phyloP scores from a whole-genome alignment of 345 rosid genomes.

The Brassica carinata region DNA sequence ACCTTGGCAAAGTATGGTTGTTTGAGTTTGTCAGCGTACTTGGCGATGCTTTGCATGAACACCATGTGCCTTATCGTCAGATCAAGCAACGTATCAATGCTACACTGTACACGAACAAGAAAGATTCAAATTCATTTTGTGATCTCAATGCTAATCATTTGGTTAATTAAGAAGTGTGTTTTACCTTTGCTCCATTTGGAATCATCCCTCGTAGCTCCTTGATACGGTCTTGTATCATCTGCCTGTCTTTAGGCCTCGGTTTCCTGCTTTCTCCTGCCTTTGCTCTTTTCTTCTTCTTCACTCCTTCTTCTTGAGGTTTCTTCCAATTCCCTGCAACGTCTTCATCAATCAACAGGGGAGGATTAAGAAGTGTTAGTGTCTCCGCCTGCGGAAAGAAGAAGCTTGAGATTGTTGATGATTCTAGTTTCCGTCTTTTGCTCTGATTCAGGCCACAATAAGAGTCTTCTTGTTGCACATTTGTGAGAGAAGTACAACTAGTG shows the following conservation, averaged over 20 bases:
- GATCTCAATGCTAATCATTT: background rate
- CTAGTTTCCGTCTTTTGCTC: constrained; percentile 55
- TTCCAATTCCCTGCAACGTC: constrained; percentile 45
- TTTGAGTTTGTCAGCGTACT: constrained; percentile 79
- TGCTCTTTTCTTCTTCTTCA: constrained; percentile 73
- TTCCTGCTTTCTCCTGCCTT: constrained; percentile 80
- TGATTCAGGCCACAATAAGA: constrained; percentile 12
- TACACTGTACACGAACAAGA: constrained; percentile 57
- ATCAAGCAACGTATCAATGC: constrained; percentile 84
- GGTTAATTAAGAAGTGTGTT: constrained; percentile 2
- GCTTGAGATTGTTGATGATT: constrained; percentile 43
- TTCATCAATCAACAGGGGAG: constrained; percentile 71
- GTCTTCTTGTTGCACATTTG: constrained; percentile 31
- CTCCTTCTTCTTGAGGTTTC: constrained; percentile 60
- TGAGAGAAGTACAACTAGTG: constrained; percentile 29
- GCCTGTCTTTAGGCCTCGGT: constrained; percentile 97
- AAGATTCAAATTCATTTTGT: background rate
- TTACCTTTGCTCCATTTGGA: constrained; percentile 87
- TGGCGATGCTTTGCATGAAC: constrained; percentile 84
- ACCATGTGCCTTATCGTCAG: constrained; percentile 81
- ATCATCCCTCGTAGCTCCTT: constrained; percentile 84
- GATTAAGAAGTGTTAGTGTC: constrained; percentile 31
- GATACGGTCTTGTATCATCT: constrained; percentile 90
- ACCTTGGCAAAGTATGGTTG: constrained; percentile 68
- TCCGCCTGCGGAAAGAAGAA: constrained; percentile 21